Percentiles rank a stretch among this genome's conserved stretches.
Evolutionary conservation across 73 alveolate species (phyloP).

Genomic region (Uronychia setigera): DNA sequence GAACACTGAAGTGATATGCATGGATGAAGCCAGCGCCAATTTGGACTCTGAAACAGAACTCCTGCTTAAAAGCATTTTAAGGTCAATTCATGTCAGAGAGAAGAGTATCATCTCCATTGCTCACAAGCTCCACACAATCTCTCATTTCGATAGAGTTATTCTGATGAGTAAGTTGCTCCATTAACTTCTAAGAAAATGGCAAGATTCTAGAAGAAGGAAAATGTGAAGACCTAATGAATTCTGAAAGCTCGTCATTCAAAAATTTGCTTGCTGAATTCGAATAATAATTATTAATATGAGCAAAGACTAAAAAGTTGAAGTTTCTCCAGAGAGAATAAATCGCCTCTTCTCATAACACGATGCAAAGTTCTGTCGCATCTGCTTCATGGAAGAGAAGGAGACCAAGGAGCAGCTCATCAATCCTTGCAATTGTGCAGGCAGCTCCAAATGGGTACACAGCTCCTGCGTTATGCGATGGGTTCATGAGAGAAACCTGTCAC

Average conservation of each 20-base stretch:
- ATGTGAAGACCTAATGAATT: not conserved
- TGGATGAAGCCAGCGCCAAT: slow-evolving; percentile 96
- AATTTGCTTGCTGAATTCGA: not conserved
- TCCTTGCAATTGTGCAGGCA: not conserved
- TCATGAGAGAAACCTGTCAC: not conserved
- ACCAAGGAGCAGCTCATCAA: not conserved
- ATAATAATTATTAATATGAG: not conserved
- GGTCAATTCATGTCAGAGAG: slow-evolving; percentile 20
- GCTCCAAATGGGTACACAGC: not conserved
- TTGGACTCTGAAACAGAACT: slow-evolving; percentile 85
- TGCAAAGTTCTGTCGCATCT: not conserved
- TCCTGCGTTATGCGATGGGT: not conserved
- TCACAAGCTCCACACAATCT: not conserved
- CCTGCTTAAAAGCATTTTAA: slow-evolving; percentile 53
- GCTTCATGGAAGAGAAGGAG: not conserved
- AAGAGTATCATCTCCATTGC: not conserved
- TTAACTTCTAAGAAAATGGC: not conserved
- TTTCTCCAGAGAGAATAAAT: no score
- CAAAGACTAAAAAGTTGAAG: not conserved
- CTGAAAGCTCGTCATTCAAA: not conserved
- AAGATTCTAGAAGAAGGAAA: not conserved
- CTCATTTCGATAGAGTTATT: not conserved
- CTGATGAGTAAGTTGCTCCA: not conserved
- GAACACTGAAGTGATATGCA: slow-evolving; percentile 57
- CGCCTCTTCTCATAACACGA: no score